A percentile compares a stretch with the other conserved stretches of the same genome.
These are phyloP conservation scores for Hapsidospora chrysogenum DNA, from an alignment of 495 filamentous ascomycete species.

Conservation along the genomic window DNA sequence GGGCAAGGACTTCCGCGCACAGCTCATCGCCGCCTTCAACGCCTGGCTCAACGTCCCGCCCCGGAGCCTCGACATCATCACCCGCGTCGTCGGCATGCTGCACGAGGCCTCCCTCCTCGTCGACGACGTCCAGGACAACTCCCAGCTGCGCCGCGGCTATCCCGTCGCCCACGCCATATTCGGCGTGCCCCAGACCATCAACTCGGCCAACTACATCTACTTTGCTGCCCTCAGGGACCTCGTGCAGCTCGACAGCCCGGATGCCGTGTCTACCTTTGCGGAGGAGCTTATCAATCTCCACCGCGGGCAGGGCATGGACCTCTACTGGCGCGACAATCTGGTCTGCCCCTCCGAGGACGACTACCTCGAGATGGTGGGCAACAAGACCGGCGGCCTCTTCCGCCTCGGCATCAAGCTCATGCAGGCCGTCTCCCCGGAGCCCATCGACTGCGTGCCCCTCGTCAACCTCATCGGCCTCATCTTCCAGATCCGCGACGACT, in stretches of 20 bases:
- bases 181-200: constrained; percentile 90
- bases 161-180: constrained; percentile 93
- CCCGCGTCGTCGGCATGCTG: constrained; percentile 77
- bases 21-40: constrained; percentile 82
- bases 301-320: constrained; percentile 91
- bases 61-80: constrained; percentile 65
- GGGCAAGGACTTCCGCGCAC: constrained; percentile 79
- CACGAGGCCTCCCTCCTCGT: constrained; percentile 87
- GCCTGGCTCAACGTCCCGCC: constrained; percentile 72
- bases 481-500: constrained; percentile 96
- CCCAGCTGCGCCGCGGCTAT: constrained; percentile 66
- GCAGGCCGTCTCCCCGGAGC: constrained; percentile 64
- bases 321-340: constrained; percentile 91
- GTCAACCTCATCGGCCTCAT: constrained; percentile 84
- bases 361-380: constrained; percentile 96
- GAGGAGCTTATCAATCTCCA: constrained; percentile 90
- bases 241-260: constrained; percentile 54
- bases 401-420: constrained; percentile 87
- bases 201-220: constrained; percentile 93
- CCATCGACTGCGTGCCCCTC: constrained; percentile 61
- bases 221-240: constrained; percentile 77
- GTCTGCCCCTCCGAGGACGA: constrained; percentile 91
- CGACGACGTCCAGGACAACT: constrained; percentile 83
- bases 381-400: constrained; percentile 96
- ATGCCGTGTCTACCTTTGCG: constrained; percentile 59